phyloP scores from a whole-genome alignment of 2,329 filamentous ascomycete genomes.

The Trichophyton simii region DNA sequence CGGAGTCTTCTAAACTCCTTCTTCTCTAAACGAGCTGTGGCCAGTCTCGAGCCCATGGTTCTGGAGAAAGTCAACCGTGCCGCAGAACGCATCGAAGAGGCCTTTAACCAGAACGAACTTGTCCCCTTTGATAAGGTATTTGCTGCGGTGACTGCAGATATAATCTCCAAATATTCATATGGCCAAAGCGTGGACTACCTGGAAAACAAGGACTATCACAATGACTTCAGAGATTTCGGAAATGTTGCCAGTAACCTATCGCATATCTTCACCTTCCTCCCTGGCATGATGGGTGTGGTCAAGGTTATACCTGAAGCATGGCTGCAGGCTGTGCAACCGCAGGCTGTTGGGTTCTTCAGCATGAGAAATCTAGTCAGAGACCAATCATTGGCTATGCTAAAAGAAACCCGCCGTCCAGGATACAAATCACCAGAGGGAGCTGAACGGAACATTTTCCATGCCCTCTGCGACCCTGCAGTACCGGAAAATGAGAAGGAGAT shows the following conservation, averaged over 20 bases:
- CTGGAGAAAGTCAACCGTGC: neutral
- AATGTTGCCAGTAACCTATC: neutral
- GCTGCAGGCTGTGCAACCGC: neutral
- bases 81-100: neutral
- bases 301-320: neutral
- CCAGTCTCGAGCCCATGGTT: conserved; percentile 10
- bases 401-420: neutral
- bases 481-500: neutral
- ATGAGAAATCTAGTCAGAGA: neutral
- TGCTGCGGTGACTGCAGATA: conserved; percentile 15
- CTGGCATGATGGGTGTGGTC: neutral
- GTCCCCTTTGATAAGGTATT: neutral
- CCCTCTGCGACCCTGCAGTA: neutral
- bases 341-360: neutral
- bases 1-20: conserved; percentile 19
- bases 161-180: conserved; percentile 13
- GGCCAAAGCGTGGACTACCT: neutral
- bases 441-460: neutral
- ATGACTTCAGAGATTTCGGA: neutral
- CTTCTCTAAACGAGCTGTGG: conserved; percentile 17
- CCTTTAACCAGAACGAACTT: neutral
- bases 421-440: neutral
- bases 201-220: neutral
- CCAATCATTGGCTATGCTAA: neutral
- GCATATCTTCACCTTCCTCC: neutral